Percentiles rank a stretch among this genome's conserved stretches.
Conservation (phyloP, 176 grass and related monocot species). For the Zizania latifolia region DNA sequence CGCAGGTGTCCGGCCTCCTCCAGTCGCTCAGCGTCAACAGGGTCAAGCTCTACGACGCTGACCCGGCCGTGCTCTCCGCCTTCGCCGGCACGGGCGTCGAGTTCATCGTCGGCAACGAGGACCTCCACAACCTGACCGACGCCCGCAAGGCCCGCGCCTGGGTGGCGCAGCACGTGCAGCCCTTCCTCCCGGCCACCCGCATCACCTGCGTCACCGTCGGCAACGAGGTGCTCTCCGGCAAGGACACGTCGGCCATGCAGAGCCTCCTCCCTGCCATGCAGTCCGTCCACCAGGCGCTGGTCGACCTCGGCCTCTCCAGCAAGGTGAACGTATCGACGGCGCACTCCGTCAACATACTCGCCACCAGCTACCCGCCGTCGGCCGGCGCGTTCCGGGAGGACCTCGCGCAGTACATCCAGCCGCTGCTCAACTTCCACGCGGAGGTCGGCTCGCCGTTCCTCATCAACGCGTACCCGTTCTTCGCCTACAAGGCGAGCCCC, state of each 20-base stretch:
- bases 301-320: conserved; percentile 34
- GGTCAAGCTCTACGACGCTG: conserved; percentile 76
- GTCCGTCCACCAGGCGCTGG: conserved; percentile 56
- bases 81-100: conserved; percentile 63
- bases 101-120: conserved; percentile 61
- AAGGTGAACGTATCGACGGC: conserved; percentile 61
- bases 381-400: conserved; percentile 56
- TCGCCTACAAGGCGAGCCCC: conserved; percentile 69
- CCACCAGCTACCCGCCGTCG: conserved; percentile 67
- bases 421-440: conserved; percentile 55
- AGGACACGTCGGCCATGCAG: conserved; percentile 32
- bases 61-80: conserved; percentile 48
- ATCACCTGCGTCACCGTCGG: conserved; percentile 62
- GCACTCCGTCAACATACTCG: conserved; percentile 55
- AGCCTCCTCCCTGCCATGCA: conserved; percentile 70
- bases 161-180: conserved; percentile 60
- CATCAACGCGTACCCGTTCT: conserved; percentile 84
- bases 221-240: conserved; percentile 66
- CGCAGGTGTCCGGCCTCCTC: conserved; percentile 53
- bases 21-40: conserved; percentile 51
- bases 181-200: conserved; percentile 54
- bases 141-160: conserved; percentile 37
- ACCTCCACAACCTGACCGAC: conserved; percentile 43
- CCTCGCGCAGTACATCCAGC: conserved; percentile 39
- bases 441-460: conserved; percentile 56